phyloP scores from a whole-genome alignment of 495 filamentous ascomycete species.

The Aspergillus sparsus region DNA sequence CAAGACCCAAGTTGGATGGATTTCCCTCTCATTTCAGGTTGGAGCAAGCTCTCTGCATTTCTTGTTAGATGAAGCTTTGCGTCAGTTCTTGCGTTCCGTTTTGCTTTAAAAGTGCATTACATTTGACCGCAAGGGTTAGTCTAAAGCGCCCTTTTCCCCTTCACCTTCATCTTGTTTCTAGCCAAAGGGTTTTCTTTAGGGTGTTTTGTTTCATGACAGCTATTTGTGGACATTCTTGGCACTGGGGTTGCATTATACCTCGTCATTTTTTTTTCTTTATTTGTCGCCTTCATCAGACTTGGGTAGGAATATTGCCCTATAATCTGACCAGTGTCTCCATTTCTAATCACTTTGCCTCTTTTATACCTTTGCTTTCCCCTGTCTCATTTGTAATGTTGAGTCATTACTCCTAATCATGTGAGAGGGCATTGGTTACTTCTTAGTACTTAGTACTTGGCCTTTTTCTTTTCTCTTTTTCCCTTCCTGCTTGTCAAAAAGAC shows the following conservation, averaged over 20 bases:
- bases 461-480: conserved; percentile 24
- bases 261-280: conserved; percentile 21
- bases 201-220: conserved; percentile 13
- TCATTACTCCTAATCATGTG: conserved; percentile 19
- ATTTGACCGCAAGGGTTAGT: conserved; percentile 15
- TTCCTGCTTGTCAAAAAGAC: conserved; percentile 36
- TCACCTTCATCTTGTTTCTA: conserved; percentile 7
- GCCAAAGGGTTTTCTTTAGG: conserved; percentile 5
- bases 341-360: conserved; percentile 17
- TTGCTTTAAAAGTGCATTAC: conserved; percentile 21
- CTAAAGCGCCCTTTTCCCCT: conserved; percentile 6
- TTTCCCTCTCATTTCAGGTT: conserved; percentile 29
- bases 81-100: conserved; percentile 9
- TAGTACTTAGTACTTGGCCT: conserved; percentile 16
- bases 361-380: conserved; percentile 13
- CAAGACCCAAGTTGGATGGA: conserved; percentile 37
- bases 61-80: conserved; percentile 7
- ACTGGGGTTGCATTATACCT: conserved; percentile 20
- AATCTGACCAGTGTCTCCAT: conserved; percentile 11
- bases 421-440: conserved; percentile 15
- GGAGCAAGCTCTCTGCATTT: conserved; percentile 26
- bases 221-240: conserved; percentile 23
- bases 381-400: not conserved
- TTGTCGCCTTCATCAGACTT: conserved; percentile 3
- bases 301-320: conserved; percentile 3